Base-by-base conservation (phyloP, 768 basidiomycete species). In the Hypholoma fasciculare region DNA sequence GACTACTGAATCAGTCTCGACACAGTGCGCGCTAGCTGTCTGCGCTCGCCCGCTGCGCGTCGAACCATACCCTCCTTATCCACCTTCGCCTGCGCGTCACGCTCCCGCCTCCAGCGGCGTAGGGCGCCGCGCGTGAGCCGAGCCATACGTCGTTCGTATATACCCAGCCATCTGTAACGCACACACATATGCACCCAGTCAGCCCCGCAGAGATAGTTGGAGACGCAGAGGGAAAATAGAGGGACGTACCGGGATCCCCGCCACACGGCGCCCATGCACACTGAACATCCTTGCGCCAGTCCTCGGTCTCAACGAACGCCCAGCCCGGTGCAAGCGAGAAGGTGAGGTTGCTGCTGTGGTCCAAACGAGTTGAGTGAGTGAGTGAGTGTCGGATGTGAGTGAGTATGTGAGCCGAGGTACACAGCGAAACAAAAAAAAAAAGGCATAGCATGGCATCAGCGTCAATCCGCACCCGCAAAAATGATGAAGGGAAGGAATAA, bases 81-180 rank as follows among this genome's bases (percentile, higher is more conserved):
- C 92, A 92, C 54, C 88, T 74, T 61, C 90, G 71, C 62, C 90
- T 71, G 47, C 90, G 73, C 16, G 90, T 92, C 61, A 90, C 79
- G 52, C 76, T 74, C 26, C 74, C 74, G 3, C 78, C 75, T 42
- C 74, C 75, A 61, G 72, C 79, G 69, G 74, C 76, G 72, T 75
- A 76, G 40, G 71, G 77, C 67, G 69, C 61, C 61, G 67, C 72
- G 39, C 67, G 72, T 55, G 84, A 76, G 56, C 85, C 78, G 4
- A 83, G 73, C 92, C 92, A 94, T 0, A 79, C 74, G 57, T 92
- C 90, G 60, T 90, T 89, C 7, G 87, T 87, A 65, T 93, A 93
- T 13, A 89, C 83, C 90, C 92, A 94, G 3, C 90, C 92, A 64
- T 84, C 89, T 87, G 52, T 23, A 56, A n/a, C n/a, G n/a, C n/a